Percentiles rank a stretch among this genome's conserved stretches.
These are phyloP conservation scores for Cardamine resedifolia DNA, from an alignment of 345 rosid species.

Conservation along the genomic window DNA sequence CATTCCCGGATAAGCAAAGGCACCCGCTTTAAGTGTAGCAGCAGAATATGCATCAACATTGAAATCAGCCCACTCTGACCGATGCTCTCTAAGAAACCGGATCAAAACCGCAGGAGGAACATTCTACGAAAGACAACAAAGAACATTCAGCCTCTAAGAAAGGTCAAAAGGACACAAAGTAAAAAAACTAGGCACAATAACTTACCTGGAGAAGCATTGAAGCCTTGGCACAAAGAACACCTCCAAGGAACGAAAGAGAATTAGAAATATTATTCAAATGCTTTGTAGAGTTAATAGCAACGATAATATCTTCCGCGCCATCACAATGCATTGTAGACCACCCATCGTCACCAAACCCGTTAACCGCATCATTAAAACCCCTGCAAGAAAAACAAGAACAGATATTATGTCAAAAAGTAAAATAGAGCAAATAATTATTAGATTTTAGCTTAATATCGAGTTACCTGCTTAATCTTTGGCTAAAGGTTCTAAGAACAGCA, in stretches of 20 bases:
- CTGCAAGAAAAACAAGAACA: constrained; percentile 40
- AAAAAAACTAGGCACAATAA: background rate
- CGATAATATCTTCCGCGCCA: constrained; percentile 91
- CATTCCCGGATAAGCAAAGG: constrained; percentile 85
- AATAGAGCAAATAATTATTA: background rate
- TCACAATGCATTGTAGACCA: constrained; percentile 85
- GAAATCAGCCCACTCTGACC: constrained; percentile 99
- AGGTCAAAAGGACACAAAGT: background rate
- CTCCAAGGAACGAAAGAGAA: constrained; percentile 75
- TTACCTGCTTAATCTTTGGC: constrained; percentile 95
- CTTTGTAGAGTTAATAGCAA: constrained; percentile 78
- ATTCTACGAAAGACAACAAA: constrained; percentile 49
- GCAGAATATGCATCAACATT: constrained; percentile 97
- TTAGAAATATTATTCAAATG: constrained; percentile 50
- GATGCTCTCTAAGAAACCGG: constrained; percentile 95
- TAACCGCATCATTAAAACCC: constrained; percentile 92
- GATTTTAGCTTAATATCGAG: background rate
- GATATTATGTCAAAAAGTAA: background rate
- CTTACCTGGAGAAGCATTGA: constrained; percentile 97
- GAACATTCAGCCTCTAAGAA: background rate
- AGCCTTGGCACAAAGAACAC: constrained; percentile 97
- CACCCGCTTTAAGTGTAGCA: constrained; percentile 72
- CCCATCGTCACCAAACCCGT: constrained; percentile 93
- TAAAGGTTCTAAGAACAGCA: constrained; percentile 88
- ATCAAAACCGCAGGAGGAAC: constrained; percentile 94